Evolutionary conservation across 129 eudicot genomes (phyloP).

Genomic region (Pittosporum tobira): DNA sequence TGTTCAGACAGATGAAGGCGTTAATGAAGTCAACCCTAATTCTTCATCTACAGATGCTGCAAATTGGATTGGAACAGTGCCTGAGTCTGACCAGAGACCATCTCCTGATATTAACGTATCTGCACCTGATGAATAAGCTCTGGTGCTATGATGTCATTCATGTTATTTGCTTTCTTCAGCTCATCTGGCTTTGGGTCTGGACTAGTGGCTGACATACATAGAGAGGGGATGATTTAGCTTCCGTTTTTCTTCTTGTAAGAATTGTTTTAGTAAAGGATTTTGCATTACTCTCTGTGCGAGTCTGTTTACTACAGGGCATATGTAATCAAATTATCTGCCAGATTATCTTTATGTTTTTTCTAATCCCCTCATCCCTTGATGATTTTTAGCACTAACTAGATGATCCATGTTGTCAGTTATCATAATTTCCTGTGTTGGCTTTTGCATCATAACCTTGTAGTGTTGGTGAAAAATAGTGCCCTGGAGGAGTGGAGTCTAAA

Average conservation of each 20-base stretch:
- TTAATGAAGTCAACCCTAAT: constrained; percentile 21
- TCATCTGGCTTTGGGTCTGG: constrained; percentile 6
- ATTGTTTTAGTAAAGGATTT: neutral
- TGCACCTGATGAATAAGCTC: constrained; percentile 28
- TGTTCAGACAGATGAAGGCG: constrained; percentile 18
- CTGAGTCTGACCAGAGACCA: constrained; percentile 22
- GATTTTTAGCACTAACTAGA: no score
- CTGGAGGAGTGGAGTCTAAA: no score
- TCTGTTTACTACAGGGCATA: neutral
- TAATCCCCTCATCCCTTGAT: no score
- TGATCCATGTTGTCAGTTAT: no score
- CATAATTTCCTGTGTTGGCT: no score
- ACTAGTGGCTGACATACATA: constrained; percentile 16
- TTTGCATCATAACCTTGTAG: no score
- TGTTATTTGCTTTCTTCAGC: neutral
- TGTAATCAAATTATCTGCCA: neutral
- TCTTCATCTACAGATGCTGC: constrained; percentile 21
- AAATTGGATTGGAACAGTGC: constrained; percentile 34
- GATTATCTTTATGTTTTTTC: neutral
- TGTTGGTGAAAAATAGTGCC: no score
- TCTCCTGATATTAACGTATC: constrained; percentile 55
- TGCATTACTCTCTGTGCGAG: neutral
- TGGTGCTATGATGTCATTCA: neutral
- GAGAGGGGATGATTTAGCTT: constrained; percentile 6
- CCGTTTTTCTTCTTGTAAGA: constrained; percentile 7